phyloP scores from a whole-genome alignment of 345 rosid genomes.

The Hibiscus trionum region DNA sequence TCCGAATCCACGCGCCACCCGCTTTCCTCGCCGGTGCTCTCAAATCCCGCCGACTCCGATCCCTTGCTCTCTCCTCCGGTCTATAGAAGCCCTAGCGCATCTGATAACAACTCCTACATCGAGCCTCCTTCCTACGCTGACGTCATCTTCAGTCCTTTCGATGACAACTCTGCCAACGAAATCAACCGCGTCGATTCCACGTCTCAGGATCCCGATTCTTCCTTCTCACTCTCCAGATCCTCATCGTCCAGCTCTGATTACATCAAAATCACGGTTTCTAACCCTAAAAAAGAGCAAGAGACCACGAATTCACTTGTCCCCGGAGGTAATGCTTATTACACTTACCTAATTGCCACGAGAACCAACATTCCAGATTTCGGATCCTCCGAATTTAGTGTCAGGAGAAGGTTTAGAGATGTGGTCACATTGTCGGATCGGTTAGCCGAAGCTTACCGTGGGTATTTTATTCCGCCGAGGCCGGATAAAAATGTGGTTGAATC shows the following conservation, averaged over 20 bases:
- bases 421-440: constrained; percentile 76
- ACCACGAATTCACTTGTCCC: constrained; percentile 63
- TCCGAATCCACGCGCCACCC: constrained; percentile 42
- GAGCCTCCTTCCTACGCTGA: constrained; percentile 92
- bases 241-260: constrained; percentile 53
- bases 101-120: constrained; percentile 49
- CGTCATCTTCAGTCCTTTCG: constrained; percentile 74
- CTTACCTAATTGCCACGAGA: constrained; percentile 73
- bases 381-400: constrained; percentile 57
- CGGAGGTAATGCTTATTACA: constrained; percentile 60
- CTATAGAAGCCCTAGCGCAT: constrained; percentile 28
- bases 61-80: constrained; percentile 55
- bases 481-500: constrained; percentile 92
- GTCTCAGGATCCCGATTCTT: constrained; percentile 28
- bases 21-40: constrained; percentile 34
- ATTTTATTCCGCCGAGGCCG: constrained; percentile 79
- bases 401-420: constrained; percentile 76
- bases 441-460: constrained; percentile 78
- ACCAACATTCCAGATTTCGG: constrained; percentile 67
- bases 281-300: constrained; percentile 81
- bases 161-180: constrained; percentile 42
- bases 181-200: constrained; percentile 51
- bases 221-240: constrained; percentile 42
- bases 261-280: constrained; percentile 74
- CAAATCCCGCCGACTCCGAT: constrained; percentile 60